Conservation (phyloP, 129 eudicot genomes). For the Saussurea involucrata region DNA sequence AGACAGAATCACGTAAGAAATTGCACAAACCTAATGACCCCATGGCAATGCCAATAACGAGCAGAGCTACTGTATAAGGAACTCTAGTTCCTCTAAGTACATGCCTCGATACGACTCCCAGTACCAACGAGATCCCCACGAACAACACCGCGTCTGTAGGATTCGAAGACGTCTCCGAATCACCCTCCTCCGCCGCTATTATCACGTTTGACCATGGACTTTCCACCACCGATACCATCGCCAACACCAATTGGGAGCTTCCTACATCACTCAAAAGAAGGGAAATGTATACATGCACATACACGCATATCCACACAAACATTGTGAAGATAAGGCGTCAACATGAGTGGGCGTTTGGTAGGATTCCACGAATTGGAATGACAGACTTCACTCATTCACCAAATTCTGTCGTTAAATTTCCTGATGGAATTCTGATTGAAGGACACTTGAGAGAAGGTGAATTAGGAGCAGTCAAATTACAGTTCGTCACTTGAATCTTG, state of each 20-base stretch:
- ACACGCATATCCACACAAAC: too few species aligned
- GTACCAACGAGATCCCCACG: constrained; percentile 64
- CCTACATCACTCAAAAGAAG: too few species aligned
- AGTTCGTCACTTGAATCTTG: too few species aligned
- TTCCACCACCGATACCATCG: constrained; percentile 38
- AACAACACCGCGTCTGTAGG: constrained; percentile 79
- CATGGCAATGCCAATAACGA: constrained; percentile 73
- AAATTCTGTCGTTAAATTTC: too few species aligned
- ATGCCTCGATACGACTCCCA: constrained; percentile 82
- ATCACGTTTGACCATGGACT: constrained; percentile 19
- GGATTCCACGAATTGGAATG: too few species aligned
- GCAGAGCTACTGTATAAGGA: constrained; percentile 91
- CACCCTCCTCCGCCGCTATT: constrained; percentile 31
- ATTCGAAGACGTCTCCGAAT: constrained; percentile 19
- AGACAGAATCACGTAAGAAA: not conserved
- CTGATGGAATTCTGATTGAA: too few species aligned
- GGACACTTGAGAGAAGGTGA: too few species aligned
- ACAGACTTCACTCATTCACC: too few species aligned
- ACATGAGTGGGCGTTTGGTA: too few species aligned
- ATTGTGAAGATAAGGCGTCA: too few species aligned
- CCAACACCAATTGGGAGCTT: not conserved
- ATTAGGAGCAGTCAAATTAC: too few species aligned
- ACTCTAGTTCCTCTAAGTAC: constrained; percentile 81
- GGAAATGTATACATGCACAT: too few species aligned
- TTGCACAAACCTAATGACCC: constrained; percentile 66